Conservation (phyloP, 2,329 filamentous ascomycete genomes). For the Xylariaceae sp. region DNA sequence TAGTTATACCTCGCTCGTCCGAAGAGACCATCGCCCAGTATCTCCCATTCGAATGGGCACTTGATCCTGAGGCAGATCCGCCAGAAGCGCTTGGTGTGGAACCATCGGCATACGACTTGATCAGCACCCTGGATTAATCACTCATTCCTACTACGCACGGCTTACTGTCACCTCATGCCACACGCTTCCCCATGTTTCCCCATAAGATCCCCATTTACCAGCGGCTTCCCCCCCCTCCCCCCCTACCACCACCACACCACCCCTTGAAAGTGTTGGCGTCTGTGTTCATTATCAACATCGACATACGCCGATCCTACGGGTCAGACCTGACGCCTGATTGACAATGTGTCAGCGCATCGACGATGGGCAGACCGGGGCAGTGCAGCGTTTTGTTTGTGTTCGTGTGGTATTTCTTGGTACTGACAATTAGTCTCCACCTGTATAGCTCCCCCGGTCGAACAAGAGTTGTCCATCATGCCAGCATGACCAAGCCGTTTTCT, state of each 20-base stretch:
- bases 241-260: not conserved
- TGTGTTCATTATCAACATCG: not conserved
- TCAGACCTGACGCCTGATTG: not conserved
- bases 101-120: conserved; percentile 20
- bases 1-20: conserved; percentile 10
- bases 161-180: not conserved
- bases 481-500: conserved; percentile 91
- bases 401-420: conserved; percentile 32
- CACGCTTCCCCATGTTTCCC: not conserved
- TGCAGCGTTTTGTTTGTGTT: conserved; percentile 24
- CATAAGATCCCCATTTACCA: not conserved
- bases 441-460: conserved; percentile 85
- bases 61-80: conserved; percentile 28
- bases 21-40: conserved; percentile 24
- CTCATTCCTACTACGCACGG: conserved; percentile 1
- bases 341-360: not conserved
- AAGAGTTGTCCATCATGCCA: conserved; percentile 80
- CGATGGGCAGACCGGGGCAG: conserved; percentile 13
- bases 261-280: not conserved
- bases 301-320: not conserved
- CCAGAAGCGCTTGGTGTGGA: conserved; percentile 30
- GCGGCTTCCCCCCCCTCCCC: too few relatives aligned
- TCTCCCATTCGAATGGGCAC: conserved; percentile 19
- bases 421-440: conserved; percentile 36
- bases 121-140: conserved; percentile 10